Evolutionary conservation across 225 moss, liverwort and hornwort genomes (phyloP).

Genomic region (Rhytidiadelphus loreus): DNA sequence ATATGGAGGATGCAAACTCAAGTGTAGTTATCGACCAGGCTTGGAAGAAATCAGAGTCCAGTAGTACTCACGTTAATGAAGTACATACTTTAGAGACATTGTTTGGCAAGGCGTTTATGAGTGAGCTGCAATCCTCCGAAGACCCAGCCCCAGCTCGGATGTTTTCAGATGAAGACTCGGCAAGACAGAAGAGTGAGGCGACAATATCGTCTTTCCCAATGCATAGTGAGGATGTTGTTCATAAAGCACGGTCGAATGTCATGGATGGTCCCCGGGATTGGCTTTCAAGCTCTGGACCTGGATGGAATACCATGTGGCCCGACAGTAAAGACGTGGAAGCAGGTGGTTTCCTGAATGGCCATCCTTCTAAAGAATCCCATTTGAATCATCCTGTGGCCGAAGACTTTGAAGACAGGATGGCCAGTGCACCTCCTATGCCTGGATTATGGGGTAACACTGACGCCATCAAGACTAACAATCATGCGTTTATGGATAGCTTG

Average conservation of each 20-base stretch:
- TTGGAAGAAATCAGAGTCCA: conserved; percentile 23
- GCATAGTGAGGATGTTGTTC: conserved; percentile 7
- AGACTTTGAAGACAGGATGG: conserved; percentile 15
- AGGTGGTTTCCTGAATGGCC: conserved; percentile 5
- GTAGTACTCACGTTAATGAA: conserved; percentile 20
- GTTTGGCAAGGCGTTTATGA: conserved; percentile 93
- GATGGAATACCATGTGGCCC: conserved; percentile 42
- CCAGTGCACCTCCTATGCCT: conserved; percentile 32
- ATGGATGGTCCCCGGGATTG: conserved; percentile 20
- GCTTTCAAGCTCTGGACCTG: conserved; percentile 28
- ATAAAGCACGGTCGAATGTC: neutral
- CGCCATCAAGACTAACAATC: neutral
- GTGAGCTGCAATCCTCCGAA: conserved; percentile 65
- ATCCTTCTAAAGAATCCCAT: conserved; percentile 8
- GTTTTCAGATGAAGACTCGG: conserved; percentile 24
- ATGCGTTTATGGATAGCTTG: conserved; percentile 18
- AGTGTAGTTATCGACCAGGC: conserved; percentile 3
- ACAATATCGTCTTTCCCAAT: neutral
- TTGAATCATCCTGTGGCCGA: conserved; percentile 11
- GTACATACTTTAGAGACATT: conserved; percentile 74
- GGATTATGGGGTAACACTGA: conserved; percentile 25
- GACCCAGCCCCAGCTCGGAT: conserved; percentile 34
- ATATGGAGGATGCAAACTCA: conserved; percentile 8
- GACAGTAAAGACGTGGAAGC: conserved; percentile 51
- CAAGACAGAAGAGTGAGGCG: conserved; percentile 15